Base-by-base conservation (phyloP, 2,329 filamentous ascomycete genomes). In the Atkinsonella hypoxylon region DNA sequence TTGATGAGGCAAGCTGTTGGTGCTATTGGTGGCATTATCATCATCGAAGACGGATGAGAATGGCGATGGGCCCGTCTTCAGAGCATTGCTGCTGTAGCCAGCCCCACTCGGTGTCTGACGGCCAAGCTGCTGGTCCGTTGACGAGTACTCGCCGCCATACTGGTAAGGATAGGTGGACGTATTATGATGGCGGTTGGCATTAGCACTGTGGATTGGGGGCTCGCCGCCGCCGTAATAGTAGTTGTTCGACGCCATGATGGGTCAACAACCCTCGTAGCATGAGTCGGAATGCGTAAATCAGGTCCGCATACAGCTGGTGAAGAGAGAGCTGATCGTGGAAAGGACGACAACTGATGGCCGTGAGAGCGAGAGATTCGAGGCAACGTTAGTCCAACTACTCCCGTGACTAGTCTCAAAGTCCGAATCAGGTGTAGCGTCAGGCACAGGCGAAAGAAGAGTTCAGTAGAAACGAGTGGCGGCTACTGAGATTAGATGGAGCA, bases 11-110 rank as follows among this genome's bases (percentile, higher is more conserved):
- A 66, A 69, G 64, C 63, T 67, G 62, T 58, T 71, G 56, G 59
- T 70, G 63, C 60, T 67, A 59, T 73, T 73, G 47, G 75, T 70
- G 51, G 81, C 79, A 61, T 86, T 85, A 51, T 82, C 72, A 63
- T 86, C 82, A 65, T 85, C 81, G 63, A 85, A 85, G 51, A 82
- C 78, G 45, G 76, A 78, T 50, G 81, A 78, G 62, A 85, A 84
- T 10, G 82, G 81, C 18, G 79, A 76, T 59, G 58, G 68, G 45
- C 62, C 64, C 26, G 64, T 64, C 51, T 65, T 61, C 34, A 63
- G 62, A 47, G 66, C 22, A 9, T 63, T 64, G 45, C 61, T 59
- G 58, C 65, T 62, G 2, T 64, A 52, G 63, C 26, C 31, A 17
- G 59, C 51, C 65, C 61, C 59, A 56, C 54, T 55, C 53, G 56